These are phyloP conservation scores for Gardenia jasminoides DNA, from an alignment of 257 asterid species.

Conservation along the genomic window DNA sequence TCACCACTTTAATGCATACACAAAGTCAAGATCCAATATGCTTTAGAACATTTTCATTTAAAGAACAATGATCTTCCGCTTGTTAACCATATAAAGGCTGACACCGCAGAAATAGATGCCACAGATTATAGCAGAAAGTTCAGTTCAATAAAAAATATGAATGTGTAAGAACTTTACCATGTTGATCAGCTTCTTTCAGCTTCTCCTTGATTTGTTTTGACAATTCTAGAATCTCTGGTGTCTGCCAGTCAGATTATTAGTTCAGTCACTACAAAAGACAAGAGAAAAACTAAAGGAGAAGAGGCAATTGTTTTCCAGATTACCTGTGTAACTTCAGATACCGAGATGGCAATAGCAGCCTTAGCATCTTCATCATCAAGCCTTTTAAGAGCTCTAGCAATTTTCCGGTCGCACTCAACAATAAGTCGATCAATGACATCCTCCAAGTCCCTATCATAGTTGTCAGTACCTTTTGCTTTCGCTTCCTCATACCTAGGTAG, in stretches of 20 bases:
- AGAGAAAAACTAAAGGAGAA: not conserved
- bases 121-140: not conserved
- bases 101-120: not conserved
- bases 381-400: slow-evolving; percentile 81
- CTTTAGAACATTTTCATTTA: not conserved
- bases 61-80: not conserved
- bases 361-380: slow-evolving; percentile 98
- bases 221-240: slow-evolving; percentile 73
- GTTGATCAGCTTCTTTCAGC: slow-evolving; percentile 71
- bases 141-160: not conserved
- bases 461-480: slow-evolving; percentile 75
- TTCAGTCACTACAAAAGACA: not conserved
- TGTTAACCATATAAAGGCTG: not conserved
- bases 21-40: slow-evolving; percentile 1
- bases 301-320: not conserved
- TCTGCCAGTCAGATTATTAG: slow-evolving; percentile 39
- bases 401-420: slow-evolving; percentile 92
- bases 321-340: slow-evolving; percentile 89
- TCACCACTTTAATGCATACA: not conserved
- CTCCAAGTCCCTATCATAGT: slow-evolving; percentile 91
- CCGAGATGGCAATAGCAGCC: slow-evolving; percentile 95
- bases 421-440: slow-evolving; percentile 92
- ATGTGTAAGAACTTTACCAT: slow-evolving; percentile 41
- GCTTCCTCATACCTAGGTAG: slow-evolving; percentile 69
- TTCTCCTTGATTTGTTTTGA: slow-evolving; percentile 84